phyloP scores from a whole-genome alignment of 2,329 filamentous ascomycete genomes.

The Aspergillus fumigatus region DNA sequence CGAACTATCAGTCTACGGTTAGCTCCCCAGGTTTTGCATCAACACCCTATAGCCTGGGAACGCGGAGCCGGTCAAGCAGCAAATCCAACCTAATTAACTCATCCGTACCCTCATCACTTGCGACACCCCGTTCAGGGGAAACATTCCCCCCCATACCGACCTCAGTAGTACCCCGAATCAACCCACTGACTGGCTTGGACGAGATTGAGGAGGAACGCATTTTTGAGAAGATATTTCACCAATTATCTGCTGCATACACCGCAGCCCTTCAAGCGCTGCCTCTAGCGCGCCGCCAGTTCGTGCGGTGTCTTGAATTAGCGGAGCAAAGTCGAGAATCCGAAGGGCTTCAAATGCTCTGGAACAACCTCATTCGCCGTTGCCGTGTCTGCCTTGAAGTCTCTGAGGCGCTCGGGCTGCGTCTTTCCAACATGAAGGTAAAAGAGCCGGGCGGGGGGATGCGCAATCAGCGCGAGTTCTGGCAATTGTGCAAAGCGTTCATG shows the following conservation, averaged over 20 bases:
- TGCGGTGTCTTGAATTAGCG: slow-evolving; percentile 59
- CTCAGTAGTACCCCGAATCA: slow-evolving; percentile 47
- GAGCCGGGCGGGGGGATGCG: slow-evolving; percentile 67
- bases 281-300: slow-evolving; percentile 62
- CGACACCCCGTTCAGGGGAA: slow-evolving; percentile 75
- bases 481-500: slow-evolving; percentile 62
- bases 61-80: slow-evolving; percentile 46
- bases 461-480: slow-evolving; percentile 58
- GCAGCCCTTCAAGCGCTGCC: slow-evolving; percentile 69
- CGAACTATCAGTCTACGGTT: slow-evolving; percentile 21
- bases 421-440: slow-evolving; percentile 78
- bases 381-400: slow-evolving; percentile 67
- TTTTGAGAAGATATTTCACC: slow-evolving; percentile 78
- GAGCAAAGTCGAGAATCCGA: slow-evolving; percentile 58
- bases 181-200: slow-evolving; percentile 57
- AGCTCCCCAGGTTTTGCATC: slow-evolving; percentile 29
- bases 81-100: slow-evolving; percentile 50
- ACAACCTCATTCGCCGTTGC: slow-evolving; percentile 66
- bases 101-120: slow-evolving; percentile 44
- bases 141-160: slow-evolving; percentile 58
- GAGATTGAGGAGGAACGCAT: slow-evolving; percentile 70
- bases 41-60: slow-evolving; percentile 30
- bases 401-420: slow-evolving; percentile 64
- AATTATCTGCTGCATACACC: slow-evolving; percentile 68
- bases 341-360: slow-evolving; percentile 62